Evolutionary conservation across 1,284 basidiomycete genomes (phyloP), one percentile per base, ranked within the genome.

Genomic region (Pseudozyma pruni): DNA sequence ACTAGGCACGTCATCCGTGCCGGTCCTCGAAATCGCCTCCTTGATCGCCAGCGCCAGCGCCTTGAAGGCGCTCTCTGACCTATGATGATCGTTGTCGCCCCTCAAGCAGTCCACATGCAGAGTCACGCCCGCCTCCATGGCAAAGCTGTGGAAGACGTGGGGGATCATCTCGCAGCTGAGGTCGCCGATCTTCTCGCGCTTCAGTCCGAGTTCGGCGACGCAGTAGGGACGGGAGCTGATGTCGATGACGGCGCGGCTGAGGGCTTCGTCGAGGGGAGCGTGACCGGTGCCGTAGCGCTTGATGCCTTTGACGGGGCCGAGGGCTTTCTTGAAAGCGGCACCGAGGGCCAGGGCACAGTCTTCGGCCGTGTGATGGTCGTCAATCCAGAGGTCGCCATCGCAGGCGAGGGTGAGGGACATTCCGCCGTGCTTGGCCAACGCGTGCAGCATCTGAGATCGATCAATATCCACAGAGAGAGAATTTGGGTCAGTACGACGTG

Each of bases 281-380:
- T 94, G 95, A 6, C 93, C 96, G 25, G 91, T 96, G 14, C 96
- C 96, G 83, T 97, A 99, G 58, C 96, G 88, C 80, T 89, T 89
- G 81, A 99, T 98, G 11, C 96, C 96, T 66, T 90, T 90, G 35
- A 97, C 89, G 6, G 96, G 93, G 29, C 96, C 95, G 32, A 99
- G 86, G 16, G 96, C 96, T 82, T 92, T 86, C 83, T 97, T 98
- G 86, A 98, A 98, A 16, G 93, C 95, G 22, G 90, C 89, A 13
- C 94, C 94, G 10, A 98, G 86, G 4, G 93, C 94, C 60, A 97
- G 90, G 11, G 94, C 93, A 81, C 89, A 91, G 84, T 97, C 94
- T 87, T 97, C 83, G 87, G 95, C 93, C 41, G 95, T 93, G 85
- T 99, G 96, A 83, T 99, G 96, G 85, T 99, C 96, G 84, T 99